A percentile compares a stretch with the other conserved stretches of the same genome.
phyloP scores from a whole-genome alignment of 495 filamentous ascomycete species.

The Poronia punctata region DNA sequence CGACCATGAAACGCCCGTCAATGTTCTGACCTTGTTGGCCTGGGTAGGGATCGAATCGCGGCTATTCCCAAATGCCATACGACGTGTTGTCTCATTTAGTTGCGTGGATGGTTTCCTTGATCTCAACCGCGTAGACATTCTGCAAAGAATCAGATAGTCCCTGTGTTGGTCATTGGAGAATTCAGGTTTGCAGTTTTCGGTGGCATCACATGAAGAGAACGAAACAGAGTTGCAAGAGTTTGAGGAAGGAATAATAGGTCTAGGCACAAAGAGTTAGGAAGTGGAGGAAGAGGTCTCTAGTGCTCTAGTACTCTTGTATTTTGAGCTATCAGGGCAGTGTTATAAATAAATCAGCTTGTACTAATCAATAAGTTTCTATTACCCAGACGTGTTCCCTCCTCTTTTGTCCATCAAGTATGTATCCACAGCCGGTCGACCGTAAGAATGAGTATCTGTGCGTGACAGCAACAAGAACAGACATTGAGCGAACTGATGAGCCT shows the following conservation, averaged over 20 bases:
- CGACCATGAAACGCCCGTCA: constrained; percentile 13
- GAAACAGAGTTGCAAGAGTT: constrained; percentile 7
- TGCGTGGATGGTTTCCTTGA: constrained; percentile 23
- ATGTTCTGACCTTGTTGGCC: constrained; percentile 10
- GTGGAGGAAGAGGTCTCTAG: constrained; percentile 2
- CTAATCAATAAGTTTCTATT: constrained; percentile 19
- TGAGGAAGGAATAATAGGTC: constrained; percentile 4
- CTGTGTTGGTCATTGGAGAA: constrained; percentile 25
- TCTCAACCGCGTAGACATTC: constrained; percentile 26
- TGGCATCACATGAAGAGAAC: constrained; percentile 12
- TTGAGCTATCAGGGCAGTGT: constrained; percentile 18
- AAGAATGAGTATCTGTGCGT: too few species aligned
- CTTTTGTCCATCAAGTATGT: too few species aligned
- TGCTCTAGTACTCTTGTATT: constrained; percentile 22
- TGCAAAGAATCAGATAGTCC: constrained; percentile 25
- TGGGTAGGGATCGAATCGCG: constrained; percentile 18
- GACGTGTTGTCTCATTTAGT: constrained; percentile 24
- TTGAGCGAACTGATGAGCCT: too few species aligned
- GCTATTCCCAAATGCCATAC: constrained; percentile 15
- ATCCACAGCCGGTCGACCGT: too few species aligned
- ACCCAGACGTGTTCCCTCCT: too few species aligned
- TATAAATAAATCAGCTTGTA: constrained; percentile 24
- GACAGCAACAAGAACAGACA: too few species aligned
- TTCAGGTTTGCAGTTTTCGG: constrained; percentile 23
- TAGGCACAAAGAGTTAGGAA: too few species aligned